phyloP scores from a whole-genome alignment of 2,329 filamentous ascomycete genomes.

The Thermothelomyces thermophilus region DNA sequence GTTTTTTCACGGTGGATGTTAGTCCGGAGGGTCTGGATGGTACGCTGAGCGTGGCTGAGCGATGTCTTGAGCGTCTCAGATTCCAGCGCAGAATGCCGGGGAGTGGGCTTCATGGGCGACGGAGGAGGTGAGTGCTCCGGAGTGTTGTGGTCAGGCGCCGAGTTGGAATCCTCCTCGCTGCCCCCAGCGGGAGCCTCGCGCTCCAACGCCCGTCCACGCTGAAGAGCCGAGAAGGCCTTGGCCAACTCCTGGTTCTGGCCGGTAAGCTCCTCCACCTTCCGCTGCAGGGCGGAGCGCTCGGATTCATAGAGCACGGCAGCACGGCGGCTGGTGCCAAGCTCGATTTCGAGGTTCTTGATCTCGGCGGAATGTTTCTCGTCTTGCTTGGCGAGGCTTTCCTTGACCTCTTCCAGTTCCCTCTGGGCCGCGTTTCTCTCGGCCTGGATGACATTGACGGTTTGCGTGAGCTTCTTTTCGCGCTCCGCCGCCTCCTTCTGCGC shows the following conservation, averaged over 20 bases:
- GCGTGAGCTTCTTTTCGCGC: conserved; percentile 73
- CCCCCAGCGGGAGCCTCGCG: conserved; percentile 52
- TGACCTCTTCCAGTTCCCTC: conserved; percentile 86
- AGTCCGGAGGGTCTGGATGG: conserved; percentile 91
- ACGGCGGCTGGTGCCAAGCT: conserved; percentile 76
- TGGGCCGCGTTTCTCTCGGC: conserved; percentile 72
- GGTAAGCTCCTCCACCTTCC: conserved; percentile 80
- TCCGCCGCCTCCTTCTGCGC: conserved; percentile 70
- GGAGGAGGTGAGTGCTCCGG: conserved; percentile 86
- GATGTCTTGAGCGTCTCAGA: conserved; percentile 93
- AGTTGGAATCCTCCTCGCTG: conserved; percentile 58
- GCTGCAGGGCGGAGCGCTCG: conserved; percentile 71
- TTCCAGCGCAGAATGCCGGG: conserved; percentile 85
- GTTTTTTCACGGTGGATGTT: conserved; percentile 98
- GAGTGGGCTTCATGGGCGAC: conserved; percentile 86
- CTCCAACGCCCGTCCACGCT: conserved; percentile 61
- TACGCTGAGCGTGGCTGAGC: conserved; percentile 86
- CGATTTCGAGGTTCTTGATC: conserved; percentile 81
- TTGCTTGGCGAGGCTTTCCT: conserved; percentile 69
- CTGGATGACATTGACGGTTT: conserved; percentile 61
- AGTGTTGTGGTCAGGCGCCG: conserved; percentile 61
- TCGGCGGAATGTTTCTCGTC: conserved; percentile 70
- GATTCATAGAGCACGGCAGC: conserved; percentile 71
- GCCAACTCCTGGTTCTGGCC: conserved; percentile 88
- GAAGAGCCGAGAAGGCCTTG: conserved; percentile 64